Base-by-base conservation (phyloP, 805 yeast species). In the Lipomyces orientalis region DNA sequence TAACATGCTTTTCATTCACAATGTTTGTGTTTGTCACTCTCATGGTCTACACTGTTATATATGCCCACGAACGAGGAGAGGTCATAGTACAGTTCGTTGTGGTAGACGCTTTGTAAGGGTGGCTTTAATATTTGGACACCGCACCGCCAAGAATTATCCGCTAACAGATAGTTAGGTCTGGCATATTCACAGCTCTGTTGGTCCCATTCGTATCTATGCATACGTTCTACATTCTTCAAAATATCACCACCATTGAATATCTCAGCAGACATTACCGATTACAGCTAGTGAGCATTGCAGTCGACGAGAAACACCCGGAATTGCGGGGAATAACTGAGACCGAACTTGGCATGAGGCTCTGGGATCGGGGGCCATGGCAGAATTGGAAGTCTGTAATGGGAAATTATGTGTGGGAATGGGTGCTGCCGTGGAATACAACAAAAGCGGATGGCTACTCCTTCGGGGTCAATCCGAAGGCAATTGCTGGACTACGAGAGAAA, bases 341-440 rank as follows among this genome's bases (percentile, higher is more conserved):
- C 9, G 67, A 63, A 22, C 51, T 62, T 8, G 74, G 73, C 22
- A 64, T 60, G 25, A 62, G 54, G 52, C 66, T 71, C 10, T 72
- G 75, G 75, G 57, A 60, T 37, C 16, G 54, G 14, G 68, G 71
- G 12, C 37, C 51, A 12, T 67, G 64, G 64, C 31, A 39, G 37
- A 72, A 72, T 49, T 72, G 74, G 74, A 59, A 29, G 33, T 33
- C 63, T 10, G 72, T 72, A 10, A 62, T 72, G 68, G 73, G 75
- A 12, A 49, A 19, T n/a, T 54, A 65, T 33, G 71, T 68, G 10
- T 67, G 73, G 71, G 71, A 72, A 31, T 72, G 74, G 71, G 7
- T 72, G 12, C 60, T 72, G 25, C 75, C 75, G 31, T 59, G 67
- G 63, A 64, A 60, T 55, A 64, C 68, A 4, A 59, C 66, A 16